Evolutionary conservation across 805 yeast genomes (phyloP).

Genomic region (Myxozyma neglecta): DNA sequence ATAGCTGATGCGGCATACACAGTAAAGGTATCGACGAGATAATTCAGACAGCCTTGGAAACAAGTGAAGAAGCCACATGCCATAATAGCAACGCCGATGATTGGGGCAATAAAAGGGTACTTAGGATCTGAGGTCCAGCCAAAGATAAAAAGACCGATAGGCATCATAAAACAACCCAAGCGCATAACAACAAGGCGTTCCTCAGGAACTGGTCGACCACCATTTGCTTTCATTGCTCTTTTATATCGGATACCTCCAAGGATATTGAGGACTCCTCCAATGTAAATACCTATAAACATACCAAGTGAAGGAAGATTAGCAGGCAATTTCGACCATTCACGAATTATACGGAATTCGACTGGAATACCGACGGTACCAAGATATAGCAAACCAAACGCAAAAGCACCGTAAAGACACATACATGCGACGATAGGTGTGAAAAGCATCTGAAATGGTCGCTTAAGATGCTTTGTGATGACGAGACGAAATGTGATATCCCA

Average conservation of each 20-base stretch:
- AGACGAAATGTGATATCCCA: conserved; percentile 68
- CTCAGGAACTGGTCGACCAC: conserved; percentile 25
- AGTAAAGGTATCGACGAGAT: conserved; percentile 47
- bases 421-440: conserved; percentile 49
- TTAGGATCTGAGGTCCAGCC: conserved; percentile 68
- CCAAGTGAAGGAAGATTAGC: conserved; percentile 32
- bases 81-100: conserved; percentile 56
- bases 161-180: conserved; percentile 52
- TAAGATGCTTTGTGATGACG: conserved; percentile 66
- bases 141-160: conserved; percentile 64
- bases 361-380: conserved; percentile 46
- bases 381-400: conserved; percentile 49
- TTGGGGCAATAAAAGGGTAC: conserved; percentile 63
- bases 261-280: conserved; percentile 36
- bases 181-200: conserved; percentile 42
- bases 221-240: conserved; percentile 7
- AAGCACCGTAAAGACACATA: conserved; percentile 48
- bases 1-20: conserved; percentile 67
- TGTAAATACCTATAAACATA: conserved; percentile 39
- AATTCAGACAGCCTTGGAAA: conserved; percentile 47
- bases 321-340: conserved; percentile 17
- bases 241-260: conserved; percentile 14
- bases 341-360: conserved; percentile 37
- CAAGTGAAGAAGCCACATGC: conserved; percentile 44
- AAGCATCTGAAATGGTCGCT: conserved; percentile 78